A percentile compares a stretch with the other conserved stretches of the same genome.
These are phyloP conservation scores for Aspergillus brasiliensis DNA, from an alignment of 2,329 filamentous ascomycete species.

Conservation along the genomic window DNA sequence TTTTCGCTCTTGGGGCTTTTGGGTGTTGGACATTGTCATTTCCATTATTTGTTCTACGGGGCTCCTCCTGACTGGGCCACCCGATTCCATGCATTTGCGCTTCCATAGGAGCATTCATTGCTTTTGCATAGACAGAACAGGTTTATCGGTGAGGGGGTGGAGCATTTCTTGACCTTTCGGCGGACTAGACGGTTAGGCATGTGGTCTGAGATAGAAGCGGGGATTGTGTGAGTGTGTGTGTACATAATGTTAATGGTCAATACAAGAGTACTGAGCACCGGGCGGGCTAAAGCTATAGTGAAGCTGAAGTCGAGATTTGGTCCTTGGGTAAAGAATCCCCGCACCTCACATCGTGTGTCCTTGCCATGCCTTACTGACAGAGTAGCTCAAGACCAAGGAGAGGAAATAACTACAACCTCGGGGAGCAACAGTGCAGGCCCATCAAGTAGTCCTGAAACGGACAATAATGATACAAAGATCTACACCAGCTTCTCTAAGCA, in stretches of 20 bases:
- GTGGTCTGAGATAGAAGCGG: slow-evolving; percentile 15
- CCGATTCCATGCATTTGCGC: slow-evolving; percentile 5
- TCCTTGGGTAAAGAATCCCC: neutral
- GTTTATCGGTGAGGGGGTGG: slow-evolving; percentile 3
- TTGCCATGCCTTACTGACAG: no score
- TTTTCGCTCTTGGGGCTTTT: neutral
- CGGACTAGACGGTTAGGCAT: slow-evolving; percentile 20
- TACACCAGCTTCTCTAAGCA: neutral
- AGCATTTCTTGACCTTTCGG: slow-evolving; percentile 17
- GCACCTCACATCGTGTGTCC: no score
- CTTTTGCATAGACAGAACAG: slow-evolving; percentile 19
- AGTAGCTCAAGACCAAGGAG: no score
- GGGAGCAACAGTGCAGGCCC: no score
- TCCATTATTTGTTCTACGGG: slow-evolving; percentile 2
- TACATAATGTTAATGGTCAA: slow-evolving; percentile 26
- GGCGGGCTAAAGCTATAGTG: neutral
- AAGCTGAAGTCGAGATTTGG: neutral
- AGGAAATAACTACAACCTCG: no score
- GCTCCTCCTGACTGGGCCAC: neutral
- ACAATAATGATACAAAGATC: no score
- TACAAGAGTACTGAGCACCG: neutral
- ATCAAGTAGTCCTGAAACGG: no score
- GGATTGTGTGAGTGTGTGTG: slow-evolving; percentile 17
- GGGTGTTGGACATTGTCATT: neutral
- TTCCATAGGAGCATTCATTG: slow-evolving; percentile 4